phyloP scores from a whole-genome alignment of 306 rosid genomes.

The Corylus heterophylla region DNA sequence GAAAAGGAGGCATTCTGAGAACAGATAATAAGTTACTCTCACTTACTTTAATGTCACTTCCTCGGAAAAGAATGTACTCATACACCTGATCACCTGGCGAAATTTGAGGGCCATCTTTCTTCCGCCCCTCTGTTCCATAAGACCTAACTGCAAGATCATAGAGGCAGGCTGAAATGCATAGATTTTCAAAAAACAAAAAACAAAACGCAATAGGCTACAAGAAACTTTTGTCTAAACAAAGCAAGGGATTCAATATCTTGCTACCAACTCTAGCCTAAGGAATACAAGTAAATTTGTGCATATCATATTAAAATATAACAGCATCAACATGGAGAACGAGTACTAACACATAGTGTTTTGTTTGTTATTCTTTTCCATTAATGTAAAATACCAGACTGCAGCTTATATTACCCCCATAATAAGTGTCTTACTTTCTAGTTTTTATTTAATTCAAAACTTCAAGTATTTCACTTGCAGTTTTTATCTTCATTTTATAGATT shows the following conservation, averaged over 20 bases:
- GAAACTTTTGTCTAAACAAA: neutral
- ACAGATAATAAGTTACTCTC: neutral
- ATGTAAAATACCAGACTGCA: neutral
- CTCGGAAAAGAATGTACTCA: conserved; percentile 72
- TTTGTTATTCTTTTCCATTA: neutral
- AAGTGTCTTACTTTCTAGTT: neutral
- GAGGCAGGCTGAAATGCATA: conserved; percentile 4
- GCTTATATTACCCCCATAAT: neutral
- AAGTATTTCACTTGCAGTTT: neutral
- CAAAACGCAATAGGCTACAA: neutral
- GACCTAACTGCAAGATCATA: conserved; percentile 62
- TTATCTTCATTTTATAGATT: neutral
- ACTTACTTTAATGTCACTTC: conserved; percentile 71
- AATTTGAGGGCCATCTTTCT: conserved; percentile 69
- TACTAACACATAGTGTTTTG: neutral
- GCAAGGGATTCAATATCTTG: neutral
- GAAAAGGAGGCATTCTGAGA: neutral
- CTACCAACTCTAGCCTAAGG: neutral
- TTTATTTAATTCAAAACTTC: neutral
- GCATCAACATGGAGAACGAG: neutral
- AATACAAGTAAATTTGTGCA: neutral
- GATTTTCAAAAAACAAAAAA: neutral
- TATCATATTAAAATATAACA: neutral
- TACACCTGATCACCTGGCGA: conserved; percentile 64
- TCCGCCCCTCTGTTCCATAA: conserved; percentile 80